Base-by-base conservation (phyloP, 2,329 filamentous ascomycete species). In the Talaromyces rugulosus region DNA sequence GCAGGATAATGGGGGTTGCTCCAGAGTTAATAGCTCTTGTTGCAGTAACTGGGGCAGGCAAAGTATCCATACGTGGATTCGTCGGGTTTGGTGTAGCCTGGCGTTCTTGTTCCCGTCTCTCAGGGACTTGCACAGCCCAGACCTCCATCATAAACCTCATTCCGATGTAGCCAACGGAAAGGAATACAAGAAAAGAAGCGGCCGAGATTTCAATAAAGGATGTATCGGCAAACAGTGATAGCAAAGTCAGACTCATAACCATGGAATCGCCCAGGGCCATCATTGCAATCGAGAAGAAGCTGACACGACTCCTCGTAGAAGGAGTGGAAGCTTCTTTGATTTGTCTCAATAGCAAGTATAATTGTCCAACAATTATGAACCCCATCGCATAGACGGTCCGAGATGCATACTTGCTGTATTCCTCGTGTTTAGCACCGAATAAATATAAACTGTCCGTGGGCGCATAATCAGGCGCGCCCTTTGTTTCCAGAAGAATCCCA, bases 91-190 rank as follows among this genome's bases (percentile, higher is more conserved):
- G 60, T 47, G 58, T 68, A 3, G 65, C 56, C 12, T 66, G 66
- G 57, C 72, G 74, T 54, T 71, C 71, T 60, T 68, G 67, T 50
- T 77, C 74, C 52, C 74, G 72, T 63, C 76, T 69, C 64, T 78
- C 76, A 14, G 76, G 76, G 12, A 73, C 82, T 69, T 88, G 86
- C 1, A 87, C 83, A 23, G 81, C 80, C 86, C 85, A 88, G n/a
- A 89, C 85, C 59, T 88, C 85, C 77, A 87, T 84, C 68, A 88
- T 77, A 66, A 89, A 88, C 58, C 85, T 83, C 77, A 88, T 86
- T 34, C 85, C 85, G 61, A 87, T 84, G 69, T 85, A 85, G 62
- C 83, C 82, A 28, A 87, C 83, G 16, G 83, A 84, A 56, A 87
- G 80, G 64, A 87, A 83, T 0, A 84, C 80, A 18, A 88, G 71